Conservation (phyloP, 2,329 filamentous ascomycete genomes). For the Cladophialophora psammophila region DNA sequence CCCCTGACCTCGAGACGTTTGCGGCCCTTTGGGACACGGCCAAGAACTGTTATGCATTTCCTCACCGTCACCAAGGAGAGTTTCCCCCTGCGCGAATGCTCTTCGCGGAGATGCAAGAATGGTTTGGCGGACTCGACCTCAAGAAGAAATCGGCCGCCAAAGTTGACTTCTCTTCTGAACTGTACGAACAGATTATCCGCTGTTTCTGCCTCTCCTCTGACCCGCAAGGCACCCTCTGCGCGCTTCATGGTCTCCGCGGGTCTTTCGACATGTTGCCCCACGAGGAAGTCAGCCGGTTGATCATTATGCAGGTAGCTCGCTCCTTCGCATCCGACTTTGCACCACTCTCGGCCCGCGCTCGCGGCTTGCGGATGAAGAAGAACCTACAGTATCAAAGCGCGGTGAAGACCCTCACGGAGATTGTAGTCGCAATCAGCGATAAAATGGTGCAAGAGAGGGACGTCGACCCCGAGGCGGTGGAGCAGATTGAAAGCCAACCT, state of each 20-base stretch:
- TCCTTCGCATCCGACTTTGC: constrained; percentile 48
- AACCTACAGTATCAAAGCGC: constrained; percentile 45
- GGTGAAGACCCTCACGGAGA: constrained; percentile 54
- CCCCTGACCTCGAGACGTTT: constrained; percentile 73
- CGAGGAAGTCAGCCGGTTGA: constrained; percentile 55
- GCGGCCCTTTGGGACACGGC: constrained; percentile 68
- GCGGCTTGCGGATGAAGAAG: constrained; percentile 23
- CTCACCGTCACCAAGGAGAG: constrained; percentile 55
- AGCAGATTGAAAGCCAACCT: constrained; percentile 41
- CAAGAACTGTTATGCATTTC: constrained; percentile 57
- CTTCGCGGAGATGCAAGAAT: constrained; percentile 59
- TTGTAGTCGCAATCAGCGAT: constrained; percentile 56
- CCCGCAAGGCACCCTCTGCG: constrained; percentile 57
- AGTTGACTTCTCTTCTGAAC: constrained; percentile 54
- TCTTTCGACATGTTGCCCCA: constrained; percentile 56
- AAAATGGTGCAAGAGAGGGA: constrained; percentile 46
- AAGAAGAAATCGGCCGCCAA: constrained; percentile 43
- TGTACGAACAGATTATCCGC: constrained; percentile 61
- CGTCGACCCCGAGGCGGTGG: constrained; percentile 42
- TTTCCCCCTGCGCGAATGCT: constrained; percentile 56
- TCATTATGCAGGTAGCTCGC: constrained; percentile 59
- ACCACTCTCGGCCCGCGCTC: constrained; percentile 12
- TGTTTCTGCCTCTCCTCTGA: constrained; percentile 61
- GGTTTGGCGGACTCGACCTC: constrained; percentile 48
- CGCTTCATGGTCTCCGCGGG: constrained; percentile 55